phyloP scores from a whole-genome alignment of 768 basidiomycete species.

The Trametes villosa region DNA sequence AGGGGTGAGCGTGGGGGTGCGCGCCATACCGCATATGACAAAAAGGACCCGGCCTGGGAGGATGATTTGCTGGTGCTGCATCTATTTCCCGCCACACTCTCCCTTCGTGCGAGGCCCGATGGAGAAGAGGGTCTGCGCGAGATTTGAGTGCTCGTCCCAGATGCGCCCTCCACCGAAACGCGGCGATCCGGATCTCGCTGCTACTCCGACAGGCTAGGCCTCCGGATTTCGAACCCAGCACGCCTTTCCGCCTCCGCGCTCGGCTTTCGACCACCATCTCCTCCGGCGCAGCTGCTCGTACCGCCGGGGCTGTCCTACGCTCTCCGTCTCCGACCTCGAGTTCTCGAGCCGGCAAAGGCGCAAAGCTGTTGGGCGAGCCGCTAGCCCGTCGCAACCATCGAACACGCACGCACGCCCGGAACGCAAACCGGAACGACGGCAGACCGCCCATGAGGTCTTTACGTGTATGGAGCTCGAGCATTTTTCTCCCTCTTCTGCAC shows the following conservation, averaged over 20 bases:
- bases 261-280: not conserved
- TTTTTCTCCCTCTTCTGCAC: not conserved
- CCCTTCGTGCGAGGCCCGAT: not conserved
- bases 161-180: not conserved
- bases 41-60: conserved; percentile 2
- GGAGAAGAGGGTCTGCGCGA: too few relatives aligned
- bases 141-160: not conserved
- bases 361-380: not conserved
- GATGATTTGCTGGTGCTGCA: too few relatives aligned
- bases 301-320: not conserved
- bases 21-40: conserved; percentile 5
- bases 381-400: not conserved
- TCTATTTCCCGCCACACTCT: too few relatives aligned
- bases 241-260: not conserved
- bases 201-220: not conserved
- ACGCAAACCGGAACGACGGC: not conserved
- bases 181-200: not conserved
- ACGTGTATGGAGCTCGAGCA: not conserved
- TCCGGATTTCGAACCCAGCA: not conserved
- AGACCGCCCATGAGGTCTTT: not conserved
- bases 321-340: not conserved
- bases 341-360: not conserved
- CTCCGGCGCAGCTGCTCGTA: not conserved
- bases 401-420: too few relatives aligned
- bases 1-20: not conserved